Evolutionary conservation across 2,329 filamentous ascomycete species (phyloP), one percentile per base, ranked within the genome.

Genomic region (Neofusicoccum sp.): DNA sequence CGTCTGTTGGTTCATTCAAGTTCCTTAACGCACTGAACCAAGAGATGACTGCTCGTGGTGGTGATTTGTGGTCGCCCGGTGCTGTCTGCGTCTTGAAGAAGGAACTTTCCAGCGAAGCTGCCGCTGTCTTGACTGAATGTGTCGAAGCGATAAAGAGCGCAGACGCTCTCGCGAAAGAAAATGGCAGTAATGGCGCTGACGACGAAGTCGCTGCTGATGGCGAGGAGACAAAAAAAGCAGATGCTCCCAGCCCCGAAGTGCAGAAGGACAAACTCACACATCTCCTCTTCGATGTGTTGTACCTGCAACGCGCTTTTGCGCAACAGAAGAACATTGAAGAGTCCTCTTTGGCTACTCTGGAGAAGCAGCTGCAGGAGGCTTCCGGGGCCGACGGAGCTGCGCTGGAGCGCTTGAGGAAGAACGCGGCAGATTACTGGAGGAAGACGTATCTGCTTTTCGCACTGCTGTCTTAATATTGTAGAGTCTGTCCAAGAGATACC

Each of bases 381-480:
- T 65, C 83, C 6, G 81, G 82, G 0, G 70, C 82, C 3, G 79
- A 82, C 30, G 73, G 79, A 9, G 76, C 74, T 5, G 78, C 76
- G 14, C 74, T 81, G 45, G 84, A 84, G 63, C 74, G 78, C 44
- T 73, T 96, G 38, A 74, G 71, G 65, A 89, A 88, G 73, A 78
- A 81, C 14, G 85, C 90, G 5, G 79, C 82, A 47, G 90, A 93
- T 56, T 96, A 95, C 73, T 95, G 90, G 86, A 90, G 89, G 78
- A 86, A 89, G 68, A 95, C 90, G 9, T 88, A 84, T 72, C 75
- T 97, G 64, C 74, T 97, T 28, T 96, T 97, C 76, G 91, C 89
- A 2, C 77, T 96, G 61, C 76, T 97, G 65, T 56, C 38, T 7
- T 56, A 40, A 41, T 16, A 14, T 6, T n/a, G 36, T n/a, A 6